Percentiles rank a stretch among this genome's conserved stretches.
Evolutionary conservation across 1,139 yeast genomes (phyloP).

Genomic region (Citeromyces hawaiiensis): DNA sequence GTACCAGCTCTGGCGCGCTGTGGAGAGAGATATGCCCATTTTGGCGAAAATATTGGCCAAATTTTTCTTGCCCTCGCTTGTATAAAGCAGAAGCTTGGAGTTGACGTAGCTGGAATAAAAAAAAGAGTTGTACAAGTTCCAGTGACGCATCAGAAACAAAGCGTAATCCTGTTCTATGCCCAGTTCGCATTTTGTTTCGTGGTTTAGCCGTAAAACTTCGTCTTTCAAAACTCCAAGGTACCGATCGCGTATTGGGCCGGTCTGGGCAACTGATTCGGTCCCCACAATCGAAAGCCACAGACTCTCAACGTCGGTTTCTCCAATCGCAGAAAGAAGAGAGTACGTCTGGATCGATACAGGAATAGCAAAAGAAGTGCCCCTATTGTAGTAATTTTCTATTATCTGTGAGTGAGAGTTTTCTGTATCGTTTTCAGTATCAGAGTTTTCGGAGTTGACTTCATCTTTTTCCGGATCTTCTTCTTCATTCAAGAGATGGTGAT

Average conservation of each 20-base stretch:
- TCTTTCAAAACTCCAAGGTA: constrained; percentile 66
- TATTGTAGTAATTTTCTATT: constrained; percentile 61
- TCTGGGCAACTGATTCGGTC: constrained; percentile 60
- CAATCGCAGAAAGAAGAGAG: constrained; percentile 66
- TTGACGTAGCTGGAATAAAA: constrained; percentile 82
- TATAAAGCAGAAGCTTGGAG: constrained; percentile 79
- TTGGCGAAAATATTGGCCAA: constrained; percentile 87
- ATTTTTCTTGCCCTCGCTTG: constrained; percentile 80
- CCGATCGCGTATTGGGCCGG: constrained; percentile 65
- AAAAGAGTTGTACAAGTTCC: constrained; percentile 88
- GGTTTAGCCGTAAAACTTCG: constrained; percentile 59
- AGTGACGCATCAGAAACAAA: constrained; percentile 76
- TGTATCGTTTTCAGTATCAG: constrained; percentile 15
- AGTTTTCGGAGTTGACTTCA: constrained; percentile 22
- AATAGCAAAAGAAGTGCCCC: constrained; percentile 68
- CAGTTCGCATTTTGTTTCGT: not conserved
- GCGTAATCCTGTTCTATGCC: constrained; percentile 71
- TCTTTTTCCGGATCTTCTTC: constrained; percentile 21
- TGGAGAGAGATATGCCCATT: constrained; percentile 86
- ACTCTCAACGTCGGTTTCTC: constrained; percentile 55
- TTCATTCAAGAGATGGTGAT: constrained; percentile 26
- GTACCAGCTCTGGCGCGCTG: constrained; percentile 86
- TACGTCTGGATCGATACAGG: constrained; percentile 74
- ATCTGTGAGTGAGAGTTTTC: constrained; percentile 27
- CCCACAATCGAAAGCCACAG: constrained; percentile 90